A percentile compares a stretch with the other conserved stretches of the same genome.
Evolutionary conservation across 2,329 filamentous ascomycete genomes (phyloP).

Genomic region (Aspergillus novofumigatus): DNA sequence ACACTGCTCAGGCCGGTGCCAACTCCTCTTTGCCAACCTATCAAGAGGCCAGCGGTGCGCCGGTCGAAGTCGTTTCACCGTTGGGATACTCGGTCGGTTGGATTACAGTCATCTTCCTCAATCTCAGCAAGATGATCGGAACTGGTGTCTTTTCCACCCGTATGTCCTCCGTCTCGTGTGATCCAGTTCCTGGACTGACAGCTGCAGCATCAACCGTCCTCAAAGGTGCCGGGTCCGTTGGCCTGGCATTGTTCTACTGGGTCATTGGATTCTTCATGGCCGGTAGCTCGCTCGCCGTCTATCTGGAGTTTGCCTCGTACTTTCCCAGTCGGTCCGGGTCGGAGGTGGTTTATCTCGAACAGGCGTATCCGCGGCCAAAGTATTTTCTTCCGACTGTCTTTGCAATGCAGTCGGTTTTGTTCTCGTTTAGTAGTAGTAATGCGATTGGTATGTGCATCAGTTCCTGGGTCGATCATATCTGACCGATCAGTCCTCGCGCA

Average conservation of each 20-base stretch:
- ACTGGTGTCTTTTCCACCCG: constrained; percentile 63
- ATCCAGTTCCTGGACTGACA: not conserved
- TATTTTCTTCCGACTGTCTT: constrained; percentile 63
- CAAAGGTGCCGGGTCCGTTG: constrained; percentile 57
- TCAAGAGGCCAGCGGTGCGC: constrained; percentile 60
- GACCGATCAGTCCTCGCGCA: constrained; percentile 51
- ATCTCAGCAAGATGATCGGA: constrained; percentile 60
- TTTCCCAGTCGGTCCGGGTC: constrained; percentile 64
- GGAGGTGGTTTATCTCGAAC: constrained; percentile 66
- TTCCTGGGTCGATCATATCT: constrained; percentile 16
- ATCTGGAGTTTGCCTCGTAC: constrained; percentile 61
- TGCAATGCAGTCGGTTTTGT: constrained; percentile 58
- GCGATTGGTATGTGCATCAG: constrained; percentile 45
- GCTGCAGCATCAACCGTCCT: constrained; percentile 55
- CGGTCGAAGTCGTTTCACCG: constrained; percentile 56
- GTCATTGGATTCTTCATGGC: constrained; percentile 59
- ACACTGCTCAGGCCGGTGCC: constrained; percentile 10
- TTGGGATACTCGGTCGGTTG: constrained; percentile 57
- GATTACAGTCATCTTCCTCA: constrained; percentile 56
- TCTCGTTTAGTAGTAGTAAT: constrained; percentile 65
- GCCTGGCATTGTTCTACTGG: constrained; percentile 62
- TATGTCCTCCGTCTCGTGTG: constrained; percentile 33
- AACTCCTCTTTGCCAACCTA: constrained; percentile 52
- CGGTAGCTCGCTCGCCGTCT: constrained; percentile 52
- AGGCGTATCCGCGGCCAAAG: constrained; percentile 60